These are phyloP conservation scores for Neotropicomus parvogracilis DNA, from an alignment of 1,284 basidiomycete genomes.

Conservation along the genomic window DNA sequence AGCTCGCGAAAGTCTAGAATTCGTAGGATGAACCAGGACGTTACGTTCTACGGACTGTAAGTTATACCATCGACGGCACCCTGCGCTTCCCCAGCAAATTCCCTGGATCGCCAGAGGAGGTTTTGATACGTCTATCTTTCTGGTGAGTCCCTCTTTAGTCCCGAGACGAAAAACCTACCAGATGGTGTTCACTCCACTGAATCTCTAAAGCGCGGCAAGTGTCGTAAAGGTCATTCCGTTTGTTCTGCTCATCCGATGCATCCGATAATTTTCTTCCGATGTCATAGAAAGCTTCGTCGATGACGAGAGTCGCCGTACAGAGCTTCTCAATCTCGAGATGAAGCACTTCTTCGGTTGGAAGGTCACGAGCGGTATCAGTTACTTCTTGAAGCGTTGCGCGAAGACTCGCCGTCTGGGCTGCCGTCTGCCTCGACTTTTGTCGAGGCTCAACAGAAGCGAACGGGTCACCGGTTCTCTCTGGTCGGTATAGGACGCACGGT, in stretches of 20 bases:
- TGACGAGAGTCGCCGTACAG: constrained; percentile 15
- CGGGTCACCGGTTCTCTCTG: background rate
- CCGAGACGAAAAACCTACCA: background rate
- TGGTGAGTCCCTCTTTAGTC: background rate
- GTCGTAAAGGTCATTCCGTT: constrained; percentile 11
- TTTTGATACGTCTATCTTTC: constrained; percentile 12
- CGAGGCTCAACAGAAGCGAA: background rate
- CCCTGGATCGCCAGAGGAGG: constrained; percentile 23
- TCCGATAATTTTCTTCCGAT: constrained; percentile 12
- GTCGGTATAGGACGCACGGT: constrained; percentile 1
- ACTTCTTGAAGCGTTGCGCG: background rate
- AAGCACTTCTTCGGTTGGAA: constrained; percentile 15
- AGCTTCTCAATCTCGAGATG: constrained; percentile 16
- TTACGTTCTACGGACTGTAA: background rate
- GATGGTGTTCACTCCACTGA: constrained; percentile 19
- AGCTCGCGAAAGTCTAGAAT: constrained; percentile 18
- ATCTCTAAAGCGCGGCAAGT: constrained; percentile 12
- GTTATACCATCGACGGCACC: constrained; percentile 17
- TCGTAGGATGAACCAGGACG: background rate
- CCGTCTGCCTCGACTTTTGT: background rate
- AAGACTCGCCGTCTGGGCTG: background rate
- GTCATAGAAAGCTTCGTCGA: constrained; percentile 17
- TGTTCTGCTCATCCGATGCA: constrained; percentile 9
- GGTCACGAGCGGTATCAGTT: constrained; percentile 5
- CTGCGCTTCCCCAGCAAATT: constrained; percentile 23